phyloP scores from a whole-genome alignment of 2,329 filamentous ascomycete genomes.

The Colletotrichum abscissum region DNA sequence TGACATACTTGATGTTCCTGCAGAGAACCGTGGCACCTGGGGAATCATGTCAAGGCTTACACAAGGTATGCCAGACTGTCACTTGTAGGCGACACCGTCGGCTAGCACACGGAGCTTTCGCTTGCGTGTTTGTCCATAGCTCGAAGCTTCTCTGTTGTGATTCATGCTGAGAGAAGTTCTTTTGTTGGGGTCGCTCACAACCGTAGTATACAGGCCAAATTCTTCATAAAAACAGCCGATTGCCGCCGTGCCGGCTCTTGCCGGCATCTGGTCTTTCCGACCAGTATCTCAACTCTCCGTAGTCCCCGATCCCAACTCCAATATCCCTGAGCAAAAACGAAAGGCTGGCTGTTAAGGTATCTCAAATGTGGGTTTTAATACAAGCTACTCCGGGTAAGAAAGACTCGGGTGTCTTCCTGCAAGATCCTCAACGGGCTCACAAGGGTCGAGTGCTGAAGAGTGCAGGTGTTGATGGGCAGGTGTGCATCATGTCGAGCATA shows the following conservation, averaged over 20 bases:
- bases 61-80: no score
- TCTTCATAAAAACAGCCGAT: background rate
- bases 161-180: slow-evolving; percentile 10
- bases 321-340: slow-evolving; percentile 35
- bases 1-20: no score
- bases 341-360: slow-evolving; percentile 32
- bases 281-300: slow-evolving; percentile 6
- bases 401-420: slow-evolving; percentile 1
- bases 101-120: no score
- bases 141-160: background rate
- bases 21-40: no score
- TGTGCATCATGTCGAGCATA: background rate
- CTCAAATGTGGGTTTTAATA: slow-evolving; percentile 36
- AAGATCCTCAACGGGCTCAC: background rate
- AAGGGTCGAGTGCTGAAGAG: background rate
- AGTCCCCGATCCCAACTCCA: slow-evolving; percentile 27
- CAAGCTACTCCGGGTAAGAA: slow-evolving; percentile 21
- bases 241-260: background rate
- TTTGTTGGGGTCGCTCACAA: background rate
- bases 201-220: slow-evolving; percentile 19
- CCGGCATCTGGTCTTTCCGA: slow-evolving; percentile 2
- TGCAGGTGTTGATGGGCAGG: background rate
- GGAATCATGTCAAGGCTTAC: no score
- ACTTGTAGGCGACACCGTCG: no score
- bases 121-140: background rate